phyloP scores from a whole-genome alignment of 2,329 filamentous ascomycete genomes.

The Cytospora schulzeri region DNA sequence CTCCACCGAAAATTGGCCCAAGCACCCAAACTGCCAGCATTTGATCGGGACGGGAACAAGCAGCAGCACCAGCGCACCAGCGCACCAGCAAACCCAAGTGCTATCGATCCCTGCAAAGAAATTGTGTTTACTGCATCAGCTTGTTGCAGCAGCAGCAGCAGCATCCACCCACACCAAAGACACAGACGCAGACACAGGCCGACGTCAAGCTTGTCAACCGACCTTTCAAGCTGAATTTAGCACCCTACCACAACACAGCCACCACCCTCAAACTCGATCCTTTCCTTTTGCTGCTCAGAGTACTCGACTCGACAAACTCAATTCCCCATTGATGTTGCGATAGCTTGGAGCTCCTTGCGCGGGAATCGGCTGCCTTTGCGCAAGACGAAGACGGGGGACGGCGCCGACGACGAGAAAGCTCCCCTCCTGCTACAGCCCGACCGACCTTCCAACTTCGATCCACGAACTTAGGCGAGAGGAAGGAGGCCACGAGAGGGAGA shows the following conservation, averaged over 20 bases:
- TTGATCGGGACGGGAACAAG: neutral
- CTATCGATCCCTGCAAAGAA: slow-evolving; percentile 27
- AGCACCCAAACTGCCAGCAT: neutral
- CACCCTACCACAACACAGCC: slow-evolving; percentile 15
- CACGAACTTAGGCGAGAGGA: neutral
- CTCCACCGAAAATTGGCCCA: slow-evolving; percentile 27
- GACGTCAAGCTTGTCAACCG: slow-evolving; percentile 6
- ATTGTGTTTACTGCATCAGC: slow-evolving; percentile 27
- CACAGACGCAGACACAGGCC: neutral
- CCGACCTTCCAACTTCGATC: neutral
- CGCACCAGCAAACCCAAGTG: neutral
- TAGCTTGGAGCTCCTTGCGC: slow-evolving; percentile 29
- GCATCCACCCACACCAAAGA: too few species aligned
- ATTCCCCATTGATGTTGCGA: slow-evolving; percentile 37
- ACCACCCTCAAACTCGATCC: slow-evolving; percentile 1
- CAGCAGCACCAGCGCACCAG: neutral
- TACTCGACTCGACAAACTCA: slow-evolving; percentile 15
- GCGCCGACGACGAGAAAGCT: neutral
- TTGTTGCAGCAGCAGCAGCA: slow-evolving; percentile 13
- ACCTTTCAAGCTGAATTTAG: slow-evolving; percentile 1
- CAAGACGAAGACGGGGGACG: slow-evolving; percentile 19
- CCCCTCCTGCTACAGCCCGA: neutral
- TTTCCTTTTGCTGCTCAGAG: slow-evolving; percentile 6
- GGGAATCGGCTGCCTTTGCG: slow-evolving; percentile 22
- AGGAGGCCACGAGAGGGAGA: neutral